These are phyloP conservation scores for Colletotrichum sp. DNA, from an alignment of 2,329 filamentous ascomycete genomes.

Conservation along the genomic window DNA sequence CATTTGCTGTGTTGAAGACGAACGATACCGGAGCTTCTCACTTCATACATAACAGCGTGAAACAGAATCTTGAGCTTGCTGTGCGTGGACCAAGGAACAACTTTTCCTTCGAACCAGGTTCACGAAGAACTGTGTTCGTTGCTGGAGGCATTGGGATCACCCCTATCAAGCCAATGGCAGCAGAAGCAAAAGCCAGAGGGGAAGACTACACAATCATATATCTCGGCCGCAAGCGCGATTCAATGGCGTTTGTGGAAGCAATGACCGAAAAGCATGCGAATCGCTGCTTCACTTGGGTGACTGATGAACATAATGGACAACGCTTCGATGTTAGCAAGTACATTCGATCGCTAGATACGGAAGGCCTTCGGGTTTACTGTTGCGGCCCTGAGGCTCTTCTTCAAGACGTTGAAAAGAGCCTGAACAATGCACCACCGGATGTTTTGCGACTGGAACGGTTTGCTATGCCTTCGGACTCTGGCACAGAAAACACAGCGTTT, in stretches of 20 bases:
- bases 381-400: neutral
- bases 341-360: neutral
- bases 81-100: neutral
- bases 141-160: neutral
- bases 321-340: neutral
- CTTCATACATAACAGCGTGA: neutral
- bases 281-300: neutral
- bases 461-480: neutral
- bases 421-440: neutral
- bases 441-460: neutral
- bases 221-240: neutral
- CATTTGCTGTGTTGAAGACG: neutral
- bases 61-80: neutral
- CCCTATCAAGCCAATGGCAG: neutral
- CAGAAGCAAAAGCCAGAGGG: neutral
- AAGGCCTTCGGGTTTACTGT: neutral
- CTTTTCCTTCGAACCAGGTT: neutral
- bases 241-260: neutral
- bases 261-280: neutral
- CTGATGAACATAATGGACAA: accelerated
- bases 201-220: neutral
- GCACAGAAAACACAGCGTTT: neutral
- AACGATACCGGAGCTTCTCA: neutral
- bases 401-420: neutral
- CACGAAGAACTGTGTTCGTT: neutral